Evolutionary conservation across 768 basidiomycete species (phyloP), one percentile per base, ranked within the genome.

Genomic region (Royoungia palumana): DNA sequence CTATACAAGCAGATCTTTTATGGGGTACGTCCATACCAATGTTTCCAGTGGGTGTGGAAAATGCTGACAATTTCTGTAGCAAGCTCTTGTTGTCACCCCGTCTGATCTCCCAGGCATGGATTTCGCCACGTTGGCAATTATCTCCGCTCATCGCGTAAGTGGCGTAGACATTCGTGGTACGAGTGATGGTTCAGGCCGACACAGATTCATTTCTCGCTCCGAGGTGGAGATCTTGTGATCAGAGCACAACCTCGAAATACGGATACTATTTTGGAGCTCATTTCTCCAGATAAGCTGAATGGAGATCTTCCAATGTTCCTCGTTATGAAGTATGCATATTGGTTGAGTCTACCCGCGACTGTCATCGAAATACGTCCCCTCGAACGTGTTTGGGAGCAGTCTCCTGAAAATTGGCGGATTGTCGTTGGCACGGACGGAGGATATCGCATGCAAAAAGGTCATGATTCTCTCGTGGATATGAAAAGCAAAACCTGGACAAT

Each of bases 351-450:
- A 0, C 17, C 44, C 6, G 47, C 39, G 0, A 5, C 17, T 1
- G 41, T 30, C 14, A 57, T 68, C 4, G 67, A 69, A 20, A 52
- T 69, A 22, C 53, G 58, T 0, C 57, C 61, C n/a, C 25, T 50
- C 1, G 21, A 56, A 12, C 30, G 32, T 11, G 7, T 42, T 0
- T 68, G 67, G 67, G 39, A 48, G 4, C 21, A 48, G 5, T 64
- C 59, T 0, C 12, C 37, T 0, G 44, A 44, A 2, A 49, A 68
- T 25, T 67, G 67, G 65, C 39, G 13, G n/a, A 44, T 65, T 7
- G 25, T 43, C 17, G 54, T 17, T 20, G 3, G 6, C 40, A 41
- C 6, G 2, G 48, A 22, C n/a, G 27, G 25, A 16, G 17, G 25
- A 10, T 46, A 34, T n/a, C 46, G 28, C 19, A 32, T 28, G 16